Base-by-base conservation (phyloP, 2,329 filamentous ascomycete genomes). In the Cordyceps javanica region DNA sequence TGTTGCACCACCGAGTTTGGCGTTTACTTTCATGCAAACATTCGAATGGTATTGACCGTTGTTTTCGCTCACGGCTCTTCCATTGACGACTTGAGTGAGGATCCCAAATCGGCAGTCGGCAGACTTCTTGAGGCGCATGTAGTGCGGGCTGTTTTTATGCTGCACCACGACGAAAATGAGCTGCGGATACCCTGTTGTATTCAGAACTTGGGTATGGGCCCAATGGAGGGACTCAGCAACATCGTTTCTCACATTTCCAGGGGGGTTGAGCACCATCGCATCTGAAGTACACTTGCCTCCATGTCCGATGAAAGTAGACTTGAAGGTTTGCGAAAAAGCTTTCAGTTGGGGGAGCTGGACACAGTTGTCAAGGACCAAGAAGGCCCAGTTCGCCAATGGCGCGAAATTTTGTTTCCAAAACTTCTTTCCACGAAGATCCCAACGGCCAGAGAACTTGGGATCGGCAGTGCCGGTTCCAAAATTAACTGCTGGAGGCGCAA, bases 21-120 rank as follows among this genome's bases (percentile, higher is more conserved):
- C 89, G 65, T 99, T 97, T 63, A 99, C 85, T 76, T 99, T 99
- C 90, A 99, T 94, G 62, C 86, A 82, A 0, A 99, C 91, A 61
- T 99, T 99, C 1, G 90, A 94, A 66, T 90, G 88, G 72, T 97
- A 97, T 66, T 99, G 94, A 0, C 81, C 80, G 23, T 88, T 83
- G 16, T 82, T 83, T 68, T 87, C 88, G 38, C 75, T 65, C 1
- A 93, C 89, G 59, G 95, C 88, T 0, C 75, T 74, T 2, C 78
- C 76, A 62, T 91, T 86, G n/a, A 97, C 68, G 61, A 92, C 88
- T 69, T 97, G 94, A 0, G 91, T 90, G 0, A 91, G 79, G 14
- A 92, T 81, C n/a, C 88, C 91, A 62, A 85, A 92, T 34, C 90
- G 86, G 67, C 90, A 93, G 64, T 99, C 94, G 60, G 85, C 87